phyloP scores from a whole-genome alignment of 768 basidiomycete species.

The Coprinopsis marcescibilis region DNA sequence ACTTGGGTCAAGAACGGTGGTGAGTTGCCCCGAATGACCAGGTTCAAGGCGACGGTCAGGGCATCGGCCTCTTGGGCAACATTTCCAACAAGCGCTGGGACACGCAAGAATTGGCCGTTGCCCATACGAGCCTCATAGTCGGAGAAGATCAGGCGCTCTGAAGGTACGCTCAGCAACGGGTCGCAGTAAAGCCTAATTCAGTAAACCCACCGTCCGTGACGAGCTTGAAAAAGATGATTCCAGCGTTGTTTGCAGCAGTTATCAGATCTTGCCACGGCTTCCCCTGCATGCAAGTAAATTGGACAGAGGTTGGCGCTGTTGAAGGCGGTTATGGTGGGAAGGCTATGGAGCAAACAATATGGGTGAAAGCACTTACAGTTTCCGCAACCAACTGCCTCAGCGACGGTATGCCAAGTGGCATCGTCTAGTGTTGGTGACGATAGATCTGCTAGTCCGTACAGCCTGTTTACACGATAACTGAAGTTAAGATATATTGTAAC shows the following conservation, averaged over 20 bases:
- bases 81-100: conserved; percentile 26
- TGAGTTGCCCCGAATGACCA: conserved; percentile 20
- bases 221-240: conserved; percentile 22
- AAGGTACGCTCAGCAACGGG: neutral
- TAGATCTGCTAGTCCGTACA: conserved; percentile 11
- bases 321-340: neutral
- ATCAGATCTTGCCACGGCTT: conserved; percentile 23
- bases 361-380: conserved; percentile 16
- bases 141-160: conserved; percentile 25
- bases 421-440: conserved; percentile 15
- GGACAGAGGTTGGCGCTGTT: conserved; percentile 20
- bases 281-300: conserved; percentile 32
- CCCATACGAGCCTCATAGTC: conserved; percentile 22
- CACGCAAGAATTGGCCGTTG: conserved; percentile 24
- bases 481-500: no score
- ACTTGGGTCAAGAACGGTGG: conserved; percentile 26
- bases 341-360: no score
- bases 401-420: conserved; percentile 26
- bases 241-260: conserved; percentile 27
- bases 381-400: conserved; percentile 27
- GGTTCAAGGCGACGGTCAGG: conserved; percentile 24
- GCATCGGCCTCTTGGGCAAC: conserved; percentile 31
- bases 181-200: neutral
- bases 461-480: conserved; percentile 8
- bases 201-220: conserved; percentile 25